A percentile compares a stretch with the other conserved stretches of the same genome.
phyloP scores from a whole-genome alignment of 2,329 filamentous ascomycete genomes.

The Colletotrichum karsti region DNA sequence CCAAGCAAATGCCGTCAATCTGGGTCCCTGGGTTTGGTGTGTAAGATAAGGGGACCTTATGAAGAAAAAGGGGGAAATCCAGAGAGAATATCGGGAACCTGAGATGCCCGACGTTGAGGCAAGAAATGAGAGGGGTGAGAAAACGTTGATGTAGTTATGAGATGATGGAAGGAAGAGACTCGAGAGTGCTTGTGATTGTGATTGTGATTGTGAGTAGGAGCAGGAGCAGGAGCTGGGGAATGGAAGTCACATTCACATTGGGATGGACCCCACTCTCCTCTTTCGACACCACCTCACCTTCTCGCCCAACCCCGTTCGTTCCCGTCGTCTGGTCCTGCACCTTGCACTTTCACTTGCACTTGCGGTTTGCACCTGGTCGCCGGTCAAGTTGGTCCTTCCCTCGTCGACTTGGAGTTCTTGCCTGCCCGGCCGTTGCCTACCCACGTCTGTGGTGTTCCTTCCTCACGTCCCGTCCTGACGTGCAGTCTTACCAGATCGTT shows the following conservation, averaged over 20 bases:
- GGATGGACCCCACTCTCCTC: constrained; percentile 18
- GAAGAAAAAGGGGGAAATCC: too few relatives aligned
- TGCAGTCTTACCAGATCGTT: not conserved
- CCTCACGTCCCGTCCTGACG: not conserved
- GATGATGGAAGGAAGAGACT: not conserved
- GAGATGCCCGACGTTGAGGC: too few relatives aligned
- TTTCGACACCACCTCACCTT: constrained; percentile 12
- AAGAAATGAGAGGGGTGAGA: not conserved
- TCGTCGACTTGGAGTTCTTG: not conserved
- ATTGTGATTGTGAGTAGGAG: not conserved
- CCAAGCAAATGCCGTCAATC: too few relatives aligned
- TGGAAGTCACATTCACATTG: not conserved
- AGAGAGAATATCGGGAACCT: too few relatives aligned
- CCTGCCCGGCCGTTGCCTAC: not conserved
- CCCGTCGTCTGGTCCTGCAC: not conserved
- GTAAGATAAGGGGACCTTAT: too few relatives aligned
- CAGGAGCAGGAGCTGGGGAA: not conserved
- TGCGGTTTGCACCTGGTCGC: not conserved
- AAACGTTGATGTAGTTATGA: not conserved
- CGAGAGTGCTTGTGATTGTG: not conserved
- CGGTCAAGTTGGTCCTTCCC: not conserved
- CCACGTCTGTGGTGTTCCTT: not conserved
- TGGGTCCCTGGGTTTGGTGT: too few relatives aligned
- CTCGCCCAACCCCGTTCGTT: not conserved
- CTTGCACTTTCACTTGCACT: not conserved